Evolutionary conservation across 164 flowering plant genomes (phyloP).

Genomic region (Annona cherimola): DNA sequence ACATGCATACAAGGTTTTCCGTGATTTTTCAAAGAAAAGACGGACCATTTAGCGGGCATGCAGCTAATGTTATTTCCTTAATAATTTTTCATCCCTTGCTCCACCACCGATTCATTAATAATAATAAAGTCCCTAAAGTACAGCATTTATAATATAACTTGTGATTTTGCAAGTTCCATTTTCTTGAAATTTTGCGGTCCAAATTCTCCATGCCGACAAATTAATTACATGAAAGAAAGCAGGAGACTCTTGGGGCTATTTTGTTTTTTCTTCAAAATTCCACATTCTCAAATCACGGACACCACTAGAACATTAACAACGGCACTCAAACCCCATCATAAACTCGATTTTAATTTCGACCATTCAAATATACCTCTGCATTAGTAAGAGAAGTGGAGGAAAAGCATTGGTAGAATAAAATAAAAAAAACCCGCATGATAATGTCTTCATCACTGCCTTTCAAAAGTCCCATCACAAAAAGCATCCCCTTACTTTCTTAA

Average conservation of each 20-base stretch:
- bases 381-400: not conserved
- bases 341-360: not conserved
- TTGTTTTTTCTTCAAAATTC: not conserved
- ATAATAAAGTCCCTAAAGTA: too few species aligned
- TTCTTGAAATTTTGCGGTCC: too few species aligned
- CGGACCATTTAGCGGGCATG: too few species aligned
- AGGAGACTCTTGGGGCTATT: not conserved
- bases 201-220: not conserved
- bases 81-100: too few species aligned
- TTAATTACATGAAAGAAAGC: not conserved
- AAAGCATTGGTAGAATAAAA: not conserved
- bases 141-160: too few species aligned
- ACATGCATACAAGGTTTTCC: too few species aligned
- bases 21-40: too few species aligned
- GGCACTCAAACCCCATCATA: not conserved
- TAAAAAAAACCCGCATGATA: not conserved
- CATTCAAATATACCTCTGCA: not conserved
- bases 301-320: too few species aligned
- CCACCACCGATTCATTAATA: too few species aligned
- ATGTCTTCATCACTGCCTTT: not conserved
- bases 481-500: not conserved
- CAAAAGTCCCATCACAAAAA: constrained; percentile 1
- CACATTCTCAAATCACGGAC: not conserved
- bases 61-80: too few species aligned
- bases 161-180: not conserved